Evolutionary conservation across 805 yeast genomes (phyloP), one percentile per base, ranked within the genome.

Genomic region (Pichia exigua): DNA sequence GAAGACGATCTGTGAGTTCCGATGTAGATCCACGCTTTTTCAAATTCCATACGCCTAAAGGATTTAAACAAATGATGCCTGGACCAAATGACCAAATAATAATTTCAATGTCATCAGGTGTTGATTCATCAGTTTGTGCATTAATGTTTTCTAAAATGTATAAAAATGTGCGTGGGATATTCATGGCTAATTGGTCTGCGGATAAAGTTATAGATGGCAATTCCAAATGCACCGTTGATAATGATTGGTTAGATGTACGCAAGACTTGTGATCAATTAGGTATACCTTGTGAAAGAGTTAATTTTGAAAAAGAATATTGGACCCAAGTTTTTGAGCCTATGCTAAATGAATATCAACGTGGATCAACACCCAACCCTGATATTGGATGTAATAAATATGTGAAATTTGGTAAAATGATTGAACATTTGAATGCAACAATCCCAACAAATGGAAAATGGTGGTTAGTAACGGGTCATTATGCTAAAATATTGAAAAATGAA

Each of bases 41-140:
- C 17, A 21, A 43, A n/a, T 46, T 50, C 24, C 51, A 51, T 3
- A 45, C 40, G 13, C 47, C 58, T 12, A 24, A 42, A 12, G 57
- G 54, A 1, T 65, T 59, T 27, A 43, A 11, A 54, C 88, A 74
- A 63, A 65, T 61, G 6, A 54, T 58, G 20, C 92, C 92, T 0
- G 55, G 59, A 0, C 57, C 56, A 11, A 65, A 73, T 32, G 96
- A 87, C 59, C 79, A 76, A 49, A 77, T 92, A 22, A 70, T 86
- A 21, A 80, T 94, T 6, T 97, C 98, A 9, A 87, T 94, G 96
- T 88, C 97, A 1, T 87, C 96, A 0, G 99, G 99, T 0, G 98
- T 94, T 1, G 99, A 94, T 66, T 91, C 97, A 0, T 85, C 97
- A 1, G 89, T 91, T 1, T 79, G 86, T 3, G 97, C 98, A 0